Base-by-base conservation (phyloP, 495 filamentous ascomycete genomes). In the Penicillium diatomitis region DNA sequence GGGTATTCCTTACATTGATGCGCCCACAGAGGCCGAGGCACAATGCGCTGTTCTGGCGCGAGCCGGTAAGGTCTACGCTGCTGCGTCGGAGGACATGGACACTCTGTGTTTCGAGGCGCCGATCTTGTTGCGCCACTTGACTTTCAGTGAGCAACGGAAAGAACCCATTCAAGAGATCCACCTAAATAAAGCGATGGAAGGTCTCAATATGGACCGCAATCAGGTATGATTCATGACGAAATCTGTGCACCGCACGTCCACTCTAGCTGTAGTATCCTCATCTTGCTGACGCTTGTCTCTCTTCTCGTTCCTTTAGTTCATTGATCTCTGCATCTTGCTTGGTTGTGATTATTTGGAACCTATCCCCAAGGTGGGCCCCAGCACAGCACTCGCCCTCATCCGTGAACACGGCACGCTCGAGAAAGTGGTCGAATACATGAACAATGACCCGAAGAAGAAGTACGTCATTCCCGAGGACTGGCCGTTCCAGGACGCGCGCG, bases 51-150 rank as follows among this genome's bases (percentile, higher is more conserved):
- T 84, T 32, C 75, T 99, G 46, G 92, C 92, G 2, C 77, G 87
- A 46, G 92, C 87, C 10, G 90, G 88, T 8, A 97, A 96, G 70
- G 92, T 98, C 32, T 99, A 92, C 54, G 92, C 90, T 10, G 92
- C 92, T 29, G 92, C 92, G 1, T 91, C 85, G 38, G 92, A 99
- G 72, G 92, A 99, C 71, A 99, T 99, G 92, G 92, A 99, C 61
- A 99, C 92, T 0, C 72, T 99, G 11, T 96, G 92, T 63, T 99
- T 97, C 63, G 81, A 96, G 50, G 75, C 89, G 8, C 92, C 92
- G 0, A 87, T 99, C 53, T 72, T 99, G 28, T 72, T 99, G 44
- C 77, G 94, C 28, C 89, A 99, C 62, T 78, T 99, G 41, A 99
- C 94, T 6, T 96, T 95, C 65, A 90, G 86, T 63, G 92, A 99